These are phyloP conservation scores for Raddia distichophylla DNA, from an alignment of 176 grass and related monocot genomes.

Conservation along the genomic window DNA sequence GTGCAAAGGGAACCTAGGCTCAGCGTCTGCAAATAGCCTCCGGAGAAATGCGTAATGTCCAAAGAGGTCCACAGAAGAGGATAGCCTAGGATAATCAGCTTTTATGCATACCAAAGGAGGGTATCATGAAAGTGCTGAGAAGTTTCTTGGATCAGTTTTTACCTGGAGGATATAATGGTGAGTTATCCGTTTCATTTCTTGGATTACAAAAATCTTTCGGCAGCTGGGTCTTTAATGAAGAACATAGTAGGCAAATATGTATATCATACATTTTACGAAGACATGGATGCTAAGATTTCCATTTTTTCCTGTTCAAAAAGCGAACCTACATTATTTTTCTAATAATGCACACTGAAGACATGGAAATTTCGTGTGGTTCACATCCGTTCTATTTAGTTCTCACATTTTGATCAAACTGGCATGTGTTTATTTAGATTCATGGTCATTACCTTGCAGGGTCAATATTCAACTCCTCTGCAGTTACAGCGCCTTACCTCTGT, in stretches of 20 bases:
- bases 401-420: background rate
- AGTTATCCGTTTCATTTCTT: slow-evolving; percentile 15
- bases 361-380: slow-evolving; percentile 46
- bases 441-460: slow-evolving; percentile 39
- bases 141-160: slow-evolving; percentile 84
- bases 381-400: background rate
- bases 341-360: slow-evolving; percentile 14
- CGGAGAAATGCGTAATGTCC: slow-evolving; percentile 65
- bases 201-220: slow-evolving; percentile 85
- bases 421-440: background rate
- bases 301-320: background rate
- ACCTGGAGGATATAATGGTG: slow-evolving; percentile 96
- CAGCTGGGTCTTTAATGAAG: slow-evolving; percentile 84
- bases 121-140: slow-evolving; percentile 58
- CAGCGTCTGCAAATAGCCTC: slow-evolving; percentile 60
- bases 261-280: background rate
- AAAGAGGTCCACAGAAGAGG: slow-evolving; percentile 82
- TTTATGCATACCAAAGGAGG: slow-evolving; percentile 61
- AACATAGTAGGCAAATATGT: slow-evolving; percentile 65
- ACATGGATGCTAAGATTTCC: background rate
- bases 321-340: background rate
- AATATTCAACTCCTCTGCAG: slow-evolving; percentile 81
- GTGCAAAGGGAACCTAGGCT: slow-evolving; percentile 74
- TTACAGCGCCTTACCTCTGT: slow-evolving; percentile 88
- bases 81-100: slow-evolving; percentile 81